Evolutionary conservation across 2,329 filamentous ascomycete species (phyloP), one percentile per base, ranked within the genome.

Genomic region (Sporothrix schenckii): DNA sequence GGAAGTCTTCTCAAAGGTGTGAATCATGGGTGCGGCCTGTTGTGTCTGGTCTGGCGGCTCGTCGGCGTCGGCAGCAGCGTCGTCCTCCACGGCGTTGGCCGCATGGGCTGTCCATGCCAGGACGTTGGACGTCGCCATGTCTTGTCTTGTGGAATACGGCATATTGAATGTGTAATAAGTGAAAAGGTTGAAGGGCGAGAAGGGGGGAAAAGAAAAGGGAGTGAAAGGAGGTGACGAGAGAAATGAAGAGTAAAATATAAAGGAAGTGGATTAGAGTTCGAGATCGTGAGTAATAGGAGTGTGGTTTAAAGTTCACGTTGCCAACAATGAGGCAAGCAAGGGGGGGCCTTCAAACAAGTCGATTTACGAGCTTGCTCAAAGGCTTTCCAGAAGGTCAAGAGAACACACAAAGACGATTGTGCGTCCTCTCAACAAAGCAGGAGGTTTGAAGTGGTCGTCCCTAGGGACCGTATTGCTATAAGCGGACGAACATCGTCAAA

Each of bases 1-100:
- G 65, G 77, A 78, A 67, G 80, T 84, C 79, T 82, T 83, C 76
- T 80, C 80, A 78, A 83, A 88, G 79, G 81, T 74, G 74, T 78
- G 74, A 74, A 76, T 30, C 69, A 66, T 44, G 71, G 71, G 4
- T 34, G 70, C 11, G 21, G 24, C 7, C 19, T 68, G 30, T 47
- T 16, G 69, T 14, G 30, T 77, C 81, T 77, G 66, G 81, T 97
- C 94, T 76, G 94, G 93, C 66, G 94, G 94, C 80, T 98, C 94
- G 80, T 98, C 94, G 66, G 89, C 85, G 76, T 97, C 94, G 74
- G 91, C 71, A 71, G 85, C 82, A 75, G 89, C 79, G 70, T 97
- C 93, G 71, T 88, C 86, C 73, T 86, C 83, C 21, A 80, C 76
- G 30, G 80, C 79, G 65, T 81, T 82, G 72, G 80, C 78, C 65